These are phyloP conservation scores for Exobasidium cylindrosporum DNA, from an alignment of 1,284 basidiomycete genomes.

Conservation along the genomic window DNA sequence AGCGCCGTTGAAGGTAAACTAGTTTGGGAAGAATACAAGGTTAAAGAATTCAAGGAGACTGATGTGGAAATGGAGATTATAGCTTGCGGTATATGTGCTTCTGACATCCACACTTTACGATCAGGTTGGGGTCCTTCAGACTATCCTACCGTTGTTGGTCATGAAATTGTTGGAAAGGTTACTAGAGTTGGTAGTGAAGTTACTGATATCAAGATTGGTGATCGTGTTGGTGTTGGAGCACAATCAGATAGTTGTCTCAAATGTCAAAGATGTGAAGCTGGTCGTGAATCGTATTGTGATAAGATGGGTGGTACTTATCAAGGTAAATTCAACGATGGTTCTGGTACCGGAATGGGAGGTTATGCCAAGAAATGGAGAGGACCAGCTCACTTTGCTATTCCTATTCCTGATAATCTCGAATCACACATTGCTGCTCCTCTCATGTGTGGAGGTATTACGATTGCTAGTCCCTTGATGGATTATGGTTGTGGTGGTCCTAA, in stretches of 20 bases:
- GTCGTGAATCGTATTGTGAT: conserved; percentile 36
- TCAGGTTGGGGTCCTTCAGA: conserved; percentile 40
- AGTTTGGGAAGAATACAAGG: conserved; percentile 33
- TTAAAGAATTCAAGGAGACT: conserved; percentile 36
- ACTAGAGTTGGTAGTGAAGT: conserved; percentile 57
- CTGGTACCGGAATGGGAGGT: conserved; percentile 34
- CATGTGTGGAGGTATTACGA: conserved; percentile 51
- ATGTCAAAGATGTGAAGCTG: conserved; percentile 62
- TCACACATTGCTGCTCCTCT: conserved; percentile 44
- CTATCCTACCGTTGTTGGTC: conserved; percentile 53
- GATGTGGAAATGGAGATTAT: conserved; percentile 40
- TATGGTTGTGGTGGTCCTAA: conserved; percentile 40
- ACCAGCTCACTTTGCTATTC: conserved; percentile 45
- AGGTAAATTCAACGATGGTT: conserved; percentile 60
- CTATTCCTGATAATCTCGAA: conserved; percentile 46
- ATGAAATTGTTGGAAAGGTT: conserved; percentile 66
- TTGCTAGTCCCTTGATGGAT: conserved; percentile 44
- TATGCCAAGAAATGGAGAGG: conserved; percentile 45
- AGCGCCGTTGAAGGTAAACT: conserved; percentile 35
- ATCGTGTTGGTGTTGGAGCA: conserved; percentile 66
- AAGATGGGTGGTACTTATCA: conserved; percentile 56
- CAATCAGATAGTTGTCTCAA: conserved; percentile 62
- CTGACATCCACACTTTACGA: conserved; percentile 32
- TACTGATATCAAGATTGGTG: conserved; percentile 62
- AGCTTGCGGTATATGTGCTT: conserved; percentile 27